Evolutionary conservation across 768 basidiomycete species (phyloP).

Genomic region (Sporobolomyces pararoseus): DNA sequence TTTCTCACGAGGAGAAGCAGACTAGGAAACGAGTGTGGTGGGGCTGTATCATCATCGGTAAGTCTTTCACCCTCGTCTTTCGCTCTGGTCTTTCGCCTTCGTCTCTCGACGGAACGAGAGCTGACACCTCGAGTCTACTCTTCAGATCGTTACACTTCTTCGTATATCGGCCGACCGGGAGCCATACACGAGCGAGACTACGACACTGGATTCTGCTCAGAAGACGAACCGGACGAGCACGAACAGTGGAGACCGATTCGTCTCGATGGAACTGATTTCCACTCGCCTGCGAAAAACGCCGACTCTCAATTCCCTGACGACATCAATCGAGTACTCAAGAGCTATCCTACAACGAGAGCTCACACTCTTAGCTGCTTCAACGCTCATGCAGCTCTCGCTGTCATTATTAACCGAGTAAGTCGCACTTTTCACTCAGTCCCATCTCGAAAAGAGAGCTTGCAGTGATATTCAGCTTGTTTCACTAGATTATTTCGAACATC

Average conservation of each 20-base stretch:
- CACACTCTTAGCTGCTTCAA: constrained; percentile 47
- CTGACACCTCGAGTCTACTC: neutral
- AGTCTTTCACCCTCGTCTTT: constrained; percentile 30
- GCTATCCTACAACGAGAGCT: constrained; percentile 23
- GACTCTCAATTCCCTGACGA: constrained; percentile 18
- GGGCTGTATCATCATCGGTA: constrained; percentile 46
- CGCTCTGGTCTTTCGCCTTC: constrained; percentile 18
- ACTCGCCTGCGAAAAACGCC: constrained; percentile 20
- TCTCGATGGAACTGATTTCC: constrained; percentile 44
- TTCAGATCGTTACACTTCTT: constrained; percentile 35
- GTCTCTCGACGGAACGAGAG: too few relatives aligned
- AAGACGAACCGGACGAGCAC: constrained; percentile 47
- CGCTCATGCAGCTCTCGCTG: constrained; percentile 43
- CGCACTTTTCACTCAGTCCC: neutral
- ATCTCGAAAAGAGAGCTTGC: too few relatives aligned
- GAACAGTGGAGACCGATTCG: constrained; percentile 47
- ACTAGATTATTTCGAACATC: constrained; percentile 45
- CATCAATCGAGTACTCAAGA: constrained; percentile 15
- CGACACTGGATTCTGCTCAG: constrained; percentile 46
- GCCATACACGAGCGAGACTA: constrained; percentile 48
- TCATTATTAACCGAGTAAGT: constrained; percentile 43
- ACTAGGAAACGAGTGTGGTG: constrained; percentile 48
- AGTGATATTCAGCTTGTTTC: neutral
- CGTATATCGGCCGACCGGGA: constrained; percentile 34
- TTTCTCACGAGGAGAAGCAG: constrained; percentile 48